A percentile compares a stretch with the other conserved stretches of the same genome.
Evolutionary conservation across 164 flowering plant genomes (phyloP).

Genomic region (Tetracentron sinense): DNA sequence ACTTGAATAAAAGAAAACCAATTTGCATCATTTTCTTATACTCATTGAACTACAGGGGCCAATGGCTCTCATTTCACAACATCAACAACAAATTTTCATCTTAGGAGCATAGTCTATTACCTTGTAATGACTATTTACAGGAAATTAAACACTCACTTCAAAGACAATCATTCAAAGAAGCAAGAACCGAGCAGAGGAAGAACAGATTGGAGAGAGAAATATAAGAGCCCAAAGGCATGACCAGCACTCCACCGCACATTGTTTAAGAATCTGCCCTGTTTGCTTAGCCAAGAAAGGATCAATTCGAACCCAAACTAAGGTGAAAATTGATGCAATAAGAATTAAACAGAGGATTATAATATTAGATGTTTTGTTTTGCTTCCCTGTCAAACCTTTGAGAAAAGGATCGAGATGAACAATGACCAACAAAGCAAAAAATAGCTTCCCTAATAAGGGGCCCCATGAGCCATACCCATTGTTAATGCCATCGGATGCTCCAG

Average conservation of each 20-base stretch:
- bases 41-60: too few species aligned
- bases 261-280: slow-evolving; percentile 47
- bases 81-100: not conserved
- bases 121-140: not conserved
- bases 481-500: slow-evolving; percentile 69
- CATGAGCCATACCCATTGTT: slow-evolving; percentile 72
- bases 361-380: slow-evolving; percentile 66
- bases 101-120: not conserved
- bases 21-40: too few species aligned
- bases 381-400: slow-evolving; percentile 74
- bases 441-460: too few species aligned
- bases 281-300: slow-evolving; percentile 75
- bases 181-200: not conserved
- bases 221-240: not conserved
- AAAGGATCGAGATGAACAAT: slow-evolving; percentile 65
- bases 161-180: not conserved
- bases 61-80: too few species aligned
- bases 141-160: not conserved
- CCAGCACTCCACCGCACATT: slow-evolving; percentile 58
- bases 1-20: too few species aligned
- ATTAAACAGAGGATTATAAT: slow-evolving; percentile 70
- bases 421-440: slow-evolving; percentile 74
- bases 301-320: slow-evolving; percentile 64
- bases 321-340: slow-evolving; percentile 72
- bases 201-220: not conserved